phyloP scores from a whole-genome alignment of 306 rosid species.

The Citrullus mucosospermus region DNA sequence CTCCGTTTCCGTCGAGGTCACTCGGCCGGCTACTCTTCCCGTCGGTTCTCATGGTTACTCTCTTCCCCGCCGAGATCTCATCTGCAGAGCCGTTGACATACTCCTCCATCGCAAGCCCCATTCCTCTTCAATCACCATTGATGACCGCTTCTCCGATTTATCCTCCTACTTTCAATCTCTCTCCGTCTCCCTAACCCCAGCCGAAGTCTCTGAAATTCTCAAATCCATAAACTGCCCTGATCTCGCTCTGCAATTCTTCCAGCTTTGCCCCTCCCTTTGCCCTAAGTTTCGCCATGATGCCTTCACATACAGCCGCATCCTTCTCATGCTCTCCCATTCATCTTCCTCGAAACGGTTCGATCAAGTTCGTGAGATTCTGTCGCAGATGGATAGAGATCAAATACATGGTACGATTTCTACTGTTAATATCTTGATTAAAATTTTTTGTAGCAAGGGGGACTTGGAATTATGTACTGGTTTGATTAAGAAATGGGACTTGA shows the following conservation, averaged over 20 bases:
- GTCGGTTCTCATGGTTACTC: slow-evolving; percentile 54
- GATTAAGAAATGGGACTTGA: slow-evolving; percentile 68
- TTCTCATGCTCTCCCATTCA: slow-evolving; percentile 74
- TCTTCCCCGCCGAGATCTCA: slow-evolving; percentile 70
- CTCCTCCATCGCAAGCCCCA: slow-evolving; percentile 34
- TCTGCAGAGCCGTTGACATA: slow-evolving; percentile 67
- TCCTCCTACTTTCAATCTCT: slow-evolving; percentile 50
- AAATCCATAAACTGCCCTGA: slow-evolving; percentile 48
- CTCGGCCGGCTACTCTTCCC: slow-evolving; percentile 43
- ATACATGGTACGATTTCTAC: slow-evolving; percentile 67
- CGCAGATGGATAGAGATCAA: slow-evolving; percentile 39
- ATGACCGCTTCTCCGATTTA: slow-evolving; percentile 72
- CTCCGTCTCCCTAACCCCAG: slow-evolving; percentile 46
- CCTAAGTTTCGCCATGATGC: slow-evolving; percentile 57
- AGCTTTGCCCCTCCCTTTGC: slow-evolving; percentile 52
- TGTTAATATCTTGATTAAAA: slow-evolving; percentile 55
- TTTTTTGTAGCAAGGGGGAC: slow-evolving; percentile 44
- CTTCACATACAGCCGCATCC: slow-evolving; percentile 63
- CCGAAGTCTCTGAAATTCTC: slow-evolving; percentile 81
- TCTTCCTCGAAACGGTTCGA: slow-evolving; percentile 39
- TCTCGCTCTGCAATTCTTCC: slow-evolving; percentile 65
- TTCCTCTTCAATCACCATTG: neutral
- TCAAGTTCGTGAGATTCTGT: slow-evolving; percentile 33
- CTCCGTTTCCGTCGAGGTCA: slow-evolving; percentile 63
- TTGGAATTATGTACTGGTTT: slow-evolving; percentile 36